These are phyloP conservation scores for Clitopilus hobsonii DNA, from an alignment of 768 basidiomycete species.

Conservation along the genomic window DNA sequence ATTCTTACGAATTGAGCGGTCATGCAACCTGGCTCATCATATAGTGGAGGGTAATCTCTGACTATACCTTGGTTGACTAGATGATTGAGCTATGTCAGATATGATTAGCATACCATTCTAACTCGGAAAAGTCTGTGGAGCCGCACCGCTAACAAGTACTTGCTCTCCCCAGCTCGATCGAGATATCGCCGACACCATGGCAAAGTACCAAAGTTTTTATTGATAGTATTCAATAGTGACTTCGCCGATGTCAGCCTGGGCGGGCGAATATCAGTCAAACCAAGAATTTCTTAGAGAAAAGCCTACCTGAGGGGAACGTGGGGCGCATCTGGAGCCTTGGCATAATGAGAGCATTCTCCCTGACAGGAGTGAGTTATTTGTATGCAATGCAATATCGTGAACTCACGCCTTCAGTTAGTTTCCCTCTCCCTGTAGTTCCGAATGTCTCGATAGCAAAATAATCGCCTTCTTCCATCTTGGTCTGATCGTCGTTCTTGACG, in stretches of 20 bases:
- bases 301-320: conserved; percentile 67
- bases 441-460: conserved; percentile 99
- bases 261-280: conserved; percentile 3
- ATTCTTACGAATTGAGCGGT: conserved; percentile 84
- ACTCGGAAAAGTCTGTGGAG: neutral
- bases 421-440: conserved; percentile 91
- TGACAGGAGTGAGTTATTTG: conserved; percentile 20
- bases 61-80: conserved; percentile 87
- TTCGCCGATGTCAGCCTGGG: conserved; percentile 79
- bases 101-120: conserved; percentile 1
- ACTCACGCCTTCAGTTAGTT: conserved; percentile 75
- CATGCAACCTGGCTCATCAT: conserved; percentile 82
- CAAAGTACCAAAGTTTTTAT: conserved; percentile 89
- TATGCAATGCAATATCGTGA: neutral
- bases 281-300: conserved; percentile 18
- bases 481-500: conserved; percentile 84
- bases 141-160: conserved; percentile 84
- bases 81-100: conserved; percentile 65
- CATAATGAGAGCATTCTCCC: conserved; percentile 96
- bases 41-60: conserved; percentile 88
- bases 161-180: conserved; percentile 88
- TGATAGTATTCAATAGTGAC: conserved; percentile 80
- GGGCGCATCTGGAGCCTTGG: conserved; percentile 64
- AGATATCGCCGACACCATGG: conserved; percentile 96
- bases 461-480: conserved; percentile 99